phyloP scores from a whole-genome alignment of 2,329 filamentous ascomycete genomes.

The Stylonectria norvegica region DNA sequence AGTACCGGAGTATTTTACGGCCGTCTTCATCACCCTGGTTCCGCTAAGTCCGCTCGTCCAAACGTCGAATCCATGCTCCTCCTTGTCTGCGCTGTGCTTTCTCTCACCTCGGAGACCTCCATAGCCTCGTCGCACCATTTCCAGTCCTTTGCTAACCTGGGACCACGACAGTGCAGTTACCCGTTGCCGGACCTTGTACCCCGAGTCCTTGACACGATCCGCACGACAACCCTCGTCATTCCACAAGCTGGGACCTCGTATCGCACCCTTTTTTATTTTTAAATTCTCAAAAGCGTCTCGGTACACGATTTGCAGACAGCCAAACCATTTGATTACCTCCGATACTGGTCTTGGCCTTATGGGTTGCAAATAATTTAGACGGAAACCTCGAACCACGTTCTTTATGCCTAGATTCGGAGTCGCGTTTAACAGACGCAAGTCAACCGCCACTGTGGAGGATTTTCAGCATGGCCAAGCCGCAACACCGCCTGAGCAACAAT shows the following conservation, averaged over 20 bases:
- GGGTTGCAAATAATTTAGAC: constrained; percentile 24
- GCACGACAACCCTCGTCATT: constrained; percentile 22
- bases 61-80: no score
- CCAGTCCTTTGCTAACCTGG: constrained; percentile 19
- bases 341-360: constrained; percentile 14
- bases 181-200: constrained; percentile 22
- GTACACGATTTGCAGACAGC: constrained; percentile 18
- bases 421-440: constrained; percentile 58
- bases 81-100: no score
- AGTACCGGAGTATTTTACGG: no score
- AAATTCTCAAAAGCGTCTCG: constrained; percentile 8
- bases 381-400: constrained; percentile 20
- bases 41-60: no score
- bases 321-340: constrained; percentile 8
- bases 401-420: constrained; percentile 63
- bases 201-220: constrained; percentile 23
- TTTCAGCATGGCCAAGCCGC: constrained; percentile 48
- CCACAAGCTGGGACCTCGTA: constrained; percentile 15
- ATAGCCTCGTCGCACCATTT: constrained; percentile 4
- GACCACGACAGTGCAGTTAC: constrained; percentile 27
- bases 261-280: constrained; percentile 18
- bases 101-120: neutral
- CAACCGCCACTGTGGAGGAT: constrained; percentile 53
- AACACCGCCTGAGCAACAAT: constrained; percentile 42
- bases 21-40: no score